Evolutionary conservation across 1,139 yeast species (phyloP), one percentile per base, ranked within the genome.

Genomic region (Debaryomyces singareniensis): DNA sequence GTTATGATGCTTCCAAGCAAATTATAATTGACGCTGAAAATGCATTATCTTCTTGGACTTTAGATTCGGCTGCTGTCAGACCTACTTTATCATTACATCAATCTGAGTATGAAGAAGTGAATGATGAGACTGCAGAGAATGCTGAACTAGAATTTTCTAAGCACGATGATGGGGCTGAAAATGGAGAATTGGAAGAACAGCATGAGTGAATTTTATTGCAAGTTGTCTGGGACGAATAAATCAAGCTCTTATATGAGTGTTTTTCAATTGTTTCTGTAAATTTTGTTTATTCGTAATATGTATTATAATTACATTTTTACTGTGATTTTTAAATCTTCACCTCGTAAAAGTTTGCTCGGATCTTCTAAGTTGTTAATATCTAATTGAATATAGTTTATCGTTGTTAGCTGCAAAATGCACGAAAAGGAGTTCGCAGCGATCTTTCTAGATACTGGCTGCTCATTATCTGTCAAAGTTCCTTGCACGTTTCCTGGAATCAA

Each of bases 1-100:
- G 98, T 46, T 89, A 87, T 63, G 97, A 91, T 58, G 95, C 96
- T 35, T 84, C 96, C 37, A 89, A 89, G 74, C 97, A 91, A 71
- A 87, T 91, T 63, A 86, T 91, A 52, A 83, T 87, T 54, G 98
- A 91, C 61, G 94, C 95, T 47, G 98, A 91, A 71, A 83, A 80
- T 49, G 95, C 97, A 36, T 76, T 91, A 57, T 91, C 93, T 47
- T 77, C 87, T 44, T 91, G 97, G 98, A 91, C 97, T 46, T 73
- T 87, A 54, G 97, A 89, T 64, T 76, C 85, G 49, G 96, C 97
- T 45, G 87, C 79, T 45, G 95, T 89, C 51, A 89, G 84, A 74
- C 97, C 97, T 49, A 78, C 96, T 40, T 73, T 89, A 53, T 82
- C 94, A 32, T 78, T 87, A 56, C 87, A 84, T 60, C 89, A 85